Evolutionary conservation across 768 basidiomycete species (phyloP).

Genomic region (Xerocomus potaroensis): DNA sequence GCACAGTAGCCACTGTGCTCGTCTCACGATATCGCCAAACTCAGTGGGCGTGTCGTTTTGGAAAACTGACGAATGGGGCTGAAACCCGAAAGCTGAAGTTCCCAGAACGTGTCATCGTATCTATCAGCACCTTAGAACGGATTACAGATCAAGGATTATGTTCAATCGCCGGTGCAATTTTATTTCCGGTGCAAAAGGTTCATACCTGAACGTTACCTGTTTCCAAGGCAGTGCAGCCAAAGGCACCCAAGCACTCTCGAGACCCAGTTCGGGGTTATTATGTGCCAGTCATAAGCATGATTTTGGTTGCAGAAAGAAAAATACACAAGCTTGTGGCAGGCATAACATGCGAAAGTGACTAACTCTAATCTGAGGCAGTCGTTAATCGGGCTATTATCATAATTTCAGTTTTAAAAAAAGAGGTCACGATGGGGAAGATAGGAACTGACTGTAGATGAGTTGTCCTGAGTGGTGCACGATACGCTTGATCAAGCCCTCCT

Average conservation of each 20-base stretch:
- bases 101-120: no score
- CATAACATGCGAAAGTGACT: slow-evolving; percentile 19
- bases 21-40: no score
- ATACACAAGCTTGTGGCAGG: slow-evolving; percentile 35
- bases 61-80: no score
- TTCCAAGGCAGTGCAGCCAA: neutral
- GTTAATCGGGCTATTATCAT: slow-evolving; percentile 40
- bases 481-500: slow-evolving; percentile 90
- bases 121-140: no score
- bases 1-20: no score
- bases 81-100: no score
- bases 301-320: slow-evolving; percentile 29
- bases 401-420: slow-evolving; percentile 5
- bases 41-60: no score
- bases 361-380: slow-evolving; percentile 36
- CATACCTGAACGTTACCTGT: no score
- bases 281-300: slow-evolving; percentile 24
- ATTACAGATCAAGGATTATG: no score
- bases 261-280: neutral
- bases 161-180: no score
- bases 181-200: no score
- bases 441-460: slow-evolving; percentile 87
- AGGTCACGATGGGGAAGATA: neutral
- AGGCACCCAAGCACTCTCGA: neutral
- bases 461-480: slow-evolving; percentile 95